Evolutionary conservation across 1,284 basidiomycete species (phyloP), one percentile per base, ranked within the genome.

Genomic region (Heterobasidion parviporum): DNA sequence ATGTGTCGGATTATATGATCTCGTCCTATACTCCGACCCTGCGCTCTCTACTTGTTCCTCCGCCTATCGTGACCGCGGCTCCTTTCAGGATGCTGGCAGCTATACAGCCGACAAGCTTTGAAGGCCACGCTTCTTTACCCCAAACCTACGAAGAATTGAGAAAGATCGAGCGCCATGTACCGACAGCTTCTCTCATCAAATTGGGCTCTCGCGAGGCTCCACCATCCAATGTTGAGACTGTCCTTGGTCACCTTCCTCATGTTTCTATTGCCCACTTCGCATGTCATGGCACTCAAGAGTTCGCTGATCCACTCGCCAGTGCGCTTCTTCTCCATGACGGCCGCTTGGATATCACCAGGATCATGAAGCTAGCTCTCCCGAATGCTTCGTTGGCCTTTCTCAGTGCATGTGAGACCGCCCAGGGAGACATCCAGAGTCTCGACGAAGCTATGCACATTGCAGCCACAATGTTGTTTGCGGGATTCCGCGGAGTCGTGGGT

Each of bases 21-120:
- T 63, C 64, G 9, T 66, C 65, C 1, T 66, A 65, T 52, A 63
- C 57, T 4, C 61, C 63, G 7, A 64, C 64, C 1, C 50, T 66
- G 14, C 4, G 15, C 26, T 8, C 35, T 41, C 16, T 46, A 48
- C 50, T 53, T 18, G 12, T 10, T 18, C 16, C 41, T 26, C 9
- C 2, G 16, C 46, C 46, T 16, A 16, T 10, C n/a, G 14, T 14
- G 26, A 26, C 38, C 46, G 46, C 9, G 16, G 10, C 2, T 26
- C n/a, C 46, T n/a, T 51, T 7, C 26, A 35, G 16, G 1, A 35
- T 51, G 53, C 49, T 56, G 32, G 57, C 46, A 5, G 18, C 57
- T 34, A 53, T 52, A 8, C 52, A 55, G 18, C 54, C 56, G 12
- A 20, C 46, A 48, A n/a, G 34, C 50, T 4, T 32, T 32, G 20